Conservation (phyloP, 1,284 basidiomycete species). For the Apiotrichum veenhuisii region DNA sequence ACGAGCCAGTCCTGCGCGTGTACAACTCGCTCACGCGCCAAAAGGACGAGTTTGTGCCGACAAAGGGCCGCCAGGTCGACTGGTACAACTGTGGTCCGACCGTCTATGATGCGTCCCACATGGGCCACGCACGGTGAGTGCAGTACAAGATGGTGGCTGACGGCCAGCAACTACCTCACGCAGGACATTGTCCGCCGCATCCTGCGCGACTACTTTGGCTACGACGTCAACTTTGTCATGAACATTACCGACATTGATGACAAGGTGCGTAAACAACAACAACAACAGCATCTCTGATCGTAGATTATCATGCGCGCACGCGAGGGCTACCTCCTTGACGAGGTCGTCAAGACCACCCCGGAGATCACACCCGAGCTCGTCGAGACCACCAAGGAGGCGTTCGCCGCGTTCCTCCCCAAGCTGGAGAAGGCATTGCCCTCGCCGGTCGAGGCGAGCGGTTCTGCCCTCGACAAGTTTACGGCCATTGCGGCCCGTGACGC, state of each 20-base stretch:
- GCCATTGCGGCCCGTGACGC: constrained; percentile 53
- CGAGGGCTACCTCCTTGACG: constrained; percentile 68
- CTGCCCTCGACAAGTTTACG: constrained; percentile 57
- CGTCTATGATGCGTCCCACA: constrained; percentile 96
- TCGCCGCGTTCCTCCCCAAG: constrained; percentile 58
- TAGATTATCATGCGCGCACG: constrained; percentile 88
- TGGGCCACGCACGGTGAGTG: constrained; percentile 92
- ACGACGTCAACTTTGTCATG: constrained; percentile 98
- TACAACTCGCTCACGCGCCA: constrained; percentile 92
- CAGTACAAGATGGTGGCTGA: not conserved
- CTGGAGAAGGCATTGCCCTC: constrained; percentile 59
- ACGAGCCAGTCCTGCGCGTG: constrained; percentile 62
- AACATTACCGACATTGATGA: constrained; percentile 99
- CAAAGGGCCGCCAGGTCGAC: constrained; percentile 77
- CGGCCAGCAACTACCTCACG: constrained; percentile 87
- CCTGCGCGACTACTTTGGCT: constrained; percentile 92
- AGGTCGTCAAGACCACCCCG: constrained; percentile 38
- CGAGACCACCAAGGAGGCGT: constrained; percentile 36
- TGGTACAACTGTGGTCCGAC: constrained; percentile 99
- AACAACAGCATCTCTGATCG: constrained; percentile 2
- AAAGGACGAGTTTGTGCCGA: constrained; percentile 85
- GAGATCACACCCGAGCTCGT: constrained; percentile 39
- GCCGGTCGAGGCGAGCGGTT: constrained; percentile 57
- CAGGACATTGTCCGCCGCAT: constrained; percentile 94
- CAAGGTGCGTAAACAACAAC: constrained; percentile 62